These are phyloP conservation scores for Tylopilus sp. DNA, from an alignment of 768 basidiomycete genomes.

Conservation along the genomic window DNA sequence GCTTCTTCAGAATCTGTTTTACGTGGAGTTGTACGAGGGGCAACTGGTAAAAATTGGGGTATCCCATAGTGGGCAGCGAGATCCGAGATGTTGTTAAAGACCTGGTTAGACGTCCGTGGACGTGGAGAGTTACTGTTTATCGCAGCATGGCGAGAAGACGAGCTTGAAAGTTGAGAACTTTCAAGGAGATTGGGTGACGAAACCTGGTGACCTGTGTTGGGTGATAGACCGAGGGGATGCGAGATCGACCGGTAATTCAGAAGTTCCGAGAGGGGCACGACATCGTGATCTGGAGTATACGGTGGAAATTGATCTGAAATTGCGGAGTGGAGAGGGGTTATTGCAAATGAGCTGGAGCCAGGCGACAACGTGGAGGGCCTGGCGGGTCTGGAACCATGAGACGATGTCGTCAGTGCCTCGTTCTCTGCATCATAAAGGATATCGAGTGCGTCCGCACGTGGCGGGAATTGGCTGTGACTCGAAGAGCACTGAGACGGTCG, in stretches of 20 bases:
- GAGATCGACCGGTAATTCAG: conserved; percentile 49
- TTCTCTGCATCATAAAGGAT: conserved; percentile 34
- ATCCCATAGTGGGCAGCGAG: conserved; percentile 78
- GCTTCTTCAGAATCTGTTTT: conserved; percentile 36
- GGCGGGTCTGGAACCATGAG: conserved; percentile 49
- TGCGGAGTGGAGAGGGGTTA: conserved; percentile 33
- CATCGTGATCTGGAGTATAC: conserved; percentile 42
- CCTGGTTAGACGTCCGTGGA: conserved; percentile 65
- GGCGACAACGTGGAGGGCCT: conserved; percentile 55
- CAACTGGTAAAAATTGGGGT: conserved; percentile 65
- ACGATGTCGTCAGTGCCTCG: conserved; percentile 41
- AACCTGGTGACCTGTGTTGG: conserved; percentile 38
- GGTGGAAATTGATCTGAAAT: conserved; percentile 47
- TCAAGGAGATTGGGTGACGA: conserved; percentile 40
- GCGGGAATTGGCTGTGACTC: conserved; percentile 20
- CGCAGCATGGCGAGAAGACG: conserved; percentile 50
- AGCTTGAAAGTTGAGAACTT: conserved; percentile 54
- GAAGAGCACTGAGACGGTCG: conserved; percentile 18
- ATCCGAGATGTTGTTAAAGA: conserved; percentile 64
- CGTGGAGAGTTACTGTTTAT: conserved; percentile 52
- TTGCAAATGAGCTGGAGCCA: conserved; percentile 26
- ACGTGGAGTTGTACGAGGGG: conserved; percentile 57
- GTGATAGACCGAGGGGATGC: conserved; percentile 35
- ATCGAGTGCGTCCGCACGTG: conserved; percentile 23
- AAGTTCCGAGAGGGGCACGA: conserved; percentile 33